Conservation (phyloP, 2,329 filamentous ascomycete genomes). For the Alternaria angustiovoidea region DNA sequence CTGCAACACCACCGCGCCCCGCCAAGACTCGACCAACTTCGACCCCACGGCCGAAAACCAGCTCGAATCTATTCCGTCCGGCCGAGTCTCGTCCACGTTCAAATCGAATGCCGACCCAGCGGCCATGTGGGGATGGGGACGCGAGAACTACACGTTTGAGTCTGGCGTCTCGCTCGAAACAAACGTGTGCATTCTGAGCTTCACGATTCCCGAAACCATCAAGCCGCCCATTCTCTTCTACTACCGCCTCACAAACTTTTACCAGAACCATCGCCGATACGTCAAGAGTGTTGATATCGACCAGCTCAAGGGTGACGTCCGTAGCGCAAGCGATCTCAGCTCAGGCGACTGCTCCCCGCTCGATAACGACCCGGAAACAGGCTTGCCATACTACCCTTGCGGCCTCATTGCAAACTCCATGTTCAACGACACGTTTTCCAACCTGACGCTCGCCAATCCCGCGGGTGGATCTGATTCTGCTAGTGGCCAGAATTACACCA, state of each 20-base stretch:
- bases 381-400: slow-evolving; percentile 88
- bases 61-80: slow-evolving; percentile 63
- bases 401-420: slow-evolving; percentile 95
- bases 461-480: slow-evolving; percentile 38
- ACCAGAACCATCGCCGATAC: slow-evolving; percentile 97
- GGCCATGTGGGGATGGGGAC: slow-evolving; percentile 45
- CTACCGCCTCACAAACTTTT: slow-evolving; percentile 96
- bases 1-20: slow-evolving; percentile 69
- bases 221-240: slow-evolving; percentile 87
- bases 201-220: slow-evolving; percentile 81
- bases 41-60: slow-evolving; percentile 28
- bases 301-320: slow-evolving; percentile 78
- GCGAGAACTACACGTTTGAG: slow-evolving; percentile 49
- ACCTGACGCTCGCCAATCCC: slow-evolving; percentile 68
- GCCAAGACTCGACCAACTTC: slow-evolving; percentile 24
- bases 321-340: slow-evolving; percentile 67
- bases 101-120: slow-evolving; percentile 58
- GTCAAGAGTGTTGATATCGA: slow-evolving; percentile 86
- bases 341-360: slow-evolving; percentile 80
- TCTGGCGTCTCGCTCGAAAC: slow-evolving; percentile 43
- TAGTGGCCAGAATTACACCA: slow-evolving; percentile 66
- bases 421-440: slow-evolving; percentile 90
- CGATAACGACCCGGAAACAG: slow-evolving; percentile 42
- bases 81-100: slow-evolving; percentile 74
- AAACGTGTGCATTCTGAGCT: slow-evolving; percentile 74